Evolutionary conservation across 441 rosid species (phyloP), one percentile per base, ranked within the genome.

Genomic region (Sinapis alba): DNA sequence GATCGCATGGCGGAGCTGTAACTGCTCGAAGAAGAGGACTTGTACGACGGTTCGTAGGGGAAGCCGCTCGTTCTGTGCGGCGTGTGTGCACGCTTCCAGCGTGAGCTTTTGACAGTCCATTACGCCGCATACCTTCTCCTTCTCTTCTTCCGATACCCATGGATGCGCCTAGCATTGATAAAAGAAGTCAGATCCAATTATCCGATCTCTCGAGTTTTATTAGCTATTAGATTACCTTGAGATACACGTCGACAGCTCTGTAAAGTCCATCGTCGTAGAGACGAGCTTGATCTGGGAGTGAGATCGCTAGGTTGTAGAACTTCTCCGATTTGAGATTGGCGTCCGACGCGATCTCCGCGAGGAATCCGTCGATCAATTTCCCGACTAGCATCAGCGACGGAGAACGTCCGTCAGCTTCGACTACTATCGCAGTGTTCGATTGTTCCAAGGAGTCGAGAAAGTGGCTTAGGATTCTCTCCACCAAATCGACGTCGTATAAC

Each of bases 1-100:
- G 18, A 89, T 87, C 3, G 90, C 94, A 12, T 89, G 94, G 4
- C 91, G 90, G 51, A 89, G 82, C 80, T 89, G 94, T 11, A 89
- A 79, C 84, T 89, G 94, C 79, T 89, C 94, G 83, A 86, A 89
- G 79, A 89, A 89, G 69, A 89, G 79, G 11, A 89, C 91, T 77
- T 89, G 94, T 5, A 89, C 94, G 47, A 89, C 90, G 26, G 90
- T 89, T 8, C 94, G 88, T 21, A 89, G 82, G 1, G 94, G 94
- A 45, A 89, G 73, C 5, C 92, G 86, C 84, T 89, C 94, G 86
- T 89, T 89, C 28, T 89, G 94, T 0, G 94, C 94, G 10, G 94
- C 92, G 88, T 89, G 94, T 4, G 94, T 89, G 83, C 94, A 89
- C 11, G 94, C 94, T 69, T 87, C 94, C 0, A 89, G 80, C 9